A percentile compares a stretch with the other conserved stretches of the same genome.
These are phyloP conservation scores for Diplodia mutila DNA, from an alignment of 2,329 filamentous ascomycete genomes.

Conservation along the genomic window DNA sequence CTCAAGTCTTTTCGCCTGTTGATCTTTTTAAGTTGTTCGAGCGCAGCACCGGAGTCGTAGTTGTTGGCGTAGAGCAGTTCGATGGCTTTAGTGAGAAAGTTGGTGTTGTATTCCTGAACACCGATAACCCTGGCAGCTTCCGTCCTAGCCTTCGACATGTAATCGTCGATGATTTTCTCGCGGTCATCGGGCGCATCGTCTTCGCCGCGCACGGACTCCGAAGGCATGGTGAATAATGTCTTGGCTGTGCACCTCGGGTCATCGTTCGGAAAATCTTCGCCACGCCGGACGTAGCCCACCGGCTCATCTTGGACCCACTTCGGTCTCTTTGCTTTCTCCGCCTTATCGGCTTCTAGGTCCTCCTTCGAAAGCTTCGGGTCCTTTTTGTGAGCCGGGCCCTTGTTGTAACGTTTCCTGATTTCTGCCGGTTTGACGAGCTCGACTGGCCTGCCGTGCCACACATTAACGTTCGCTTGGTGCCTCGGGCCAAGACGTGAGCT, in stretches of 20 bases:
- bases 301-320: slow-evolving; percentile 96
- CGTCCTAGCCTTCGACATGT: slow-evolving; percentile 70
- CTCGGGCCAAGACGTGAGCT: slow-evolving; percentile 89
- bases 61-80: slow-evolving; percentile 71
- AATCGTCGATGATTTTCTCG: slow-evolving; percentile 70
- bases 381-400: slow-evolving; percentile 68
- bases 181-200: slow-evolving; percentile 48
- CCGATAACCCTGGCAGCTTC: slow-evolving; percentile 64
- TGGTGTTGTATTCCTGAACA: slow-evolving; percentile 77
- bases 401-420: slow-evolving; percentile 75
- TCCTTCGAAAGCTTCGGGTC: slow-evolving; percentile 80
- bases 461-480: slow-evolving; percentile 82
- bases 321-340: slow-evolving; percentile 77
- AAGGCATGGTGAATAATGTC: slow-evolving; percentile 77
- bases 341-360: slow-evolving; percentile 79
- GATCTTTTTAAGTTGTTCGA: slow-evolving; percentile 69
- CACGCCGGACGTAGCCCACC: slow-evolving; percentile 79
- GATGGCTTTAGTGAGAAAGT: slow-evolving; percentile 83
- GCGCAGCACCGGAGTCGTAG: slow-evolving; percentile 72
- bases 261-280: slow-evolving; percentile 74
- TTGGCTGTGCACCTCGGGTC: slow-evolving; percentile 76
- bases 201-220: slow-evolving; percentile 47
- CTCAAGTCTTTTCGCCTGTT: slow-evolving; percentile 74
- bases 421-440: slow-evolving; percentile 87
- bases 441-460: slow-evolving; percentile 87